A percentile compares a stretch with the other conserved stretches of the same genome.
phyloP scores from a whole-genome alignment of 345 rosid genomes.

The Linum usitatissimum region DNA sequence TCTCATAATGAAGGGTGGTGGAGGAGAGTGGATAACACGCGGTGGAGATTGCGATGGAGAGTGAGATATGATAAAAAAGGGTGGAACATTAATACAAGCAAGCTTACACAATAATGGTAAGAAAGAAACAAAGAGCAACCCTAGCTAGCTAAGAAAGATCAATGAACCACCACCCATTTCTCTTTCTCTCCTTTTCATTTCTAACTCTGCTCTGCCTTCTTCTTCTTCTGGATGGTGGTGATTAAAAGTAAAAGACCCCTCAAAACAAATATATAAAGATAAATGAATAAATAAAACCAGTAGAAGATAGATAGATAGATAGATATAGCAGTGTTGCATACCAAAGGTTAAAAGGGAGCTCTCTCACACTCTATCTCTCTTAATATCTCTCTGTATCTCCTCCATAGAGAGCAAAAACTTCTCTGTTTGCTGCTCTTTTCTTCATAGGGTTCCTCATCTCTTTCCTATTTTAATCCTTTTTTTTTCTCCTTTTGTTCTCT shows the following conservation, averaged over 20 bases:
- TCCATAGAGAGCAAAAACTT: not conserved
- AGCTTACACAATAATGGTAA: not conserved
- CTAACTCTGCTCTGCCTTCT: not conserved
- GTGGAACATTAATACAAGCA: not conserved
- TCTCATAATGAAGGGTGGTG: not conserved
- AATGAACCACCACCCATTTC: not conserved
- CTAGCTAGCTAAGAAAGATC: not conserved
- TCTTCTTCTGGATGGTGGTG: not conserved
- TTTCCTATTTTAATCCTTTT: not conserved
- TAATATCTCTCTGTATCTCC: conserved; percentile 5
- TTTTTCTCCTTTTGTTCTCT: not conserved
- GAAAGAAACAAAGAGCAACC: conserved; percentile 1
- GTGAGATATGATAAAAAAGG: not conserved
- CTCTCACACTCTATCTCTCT: conserved; percentile 1
- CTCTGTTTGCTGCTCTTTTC: not conserved
- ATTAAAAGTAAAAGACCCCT: not conserved
- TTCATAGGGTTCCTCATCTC: not conserved
- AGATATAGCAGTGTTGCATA: not conserved
- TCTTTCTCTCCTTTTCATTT: conserved; percentile 19
- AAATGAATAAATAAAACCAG: not conserved
- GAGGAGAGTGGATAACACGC: not conserved
- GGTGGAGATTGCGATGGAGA: not conserved
- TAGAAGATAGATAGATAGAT: not conserved
- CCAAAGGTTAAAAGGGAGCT: not conserved
- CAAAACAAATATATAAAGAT: too few relatives aligned